These are phyloP conservation scores for Moesziomyces parantarcticus DNA, from an alignment of 1,284 basidiomycete genomes.

Conservation along the genomic window DNA sequence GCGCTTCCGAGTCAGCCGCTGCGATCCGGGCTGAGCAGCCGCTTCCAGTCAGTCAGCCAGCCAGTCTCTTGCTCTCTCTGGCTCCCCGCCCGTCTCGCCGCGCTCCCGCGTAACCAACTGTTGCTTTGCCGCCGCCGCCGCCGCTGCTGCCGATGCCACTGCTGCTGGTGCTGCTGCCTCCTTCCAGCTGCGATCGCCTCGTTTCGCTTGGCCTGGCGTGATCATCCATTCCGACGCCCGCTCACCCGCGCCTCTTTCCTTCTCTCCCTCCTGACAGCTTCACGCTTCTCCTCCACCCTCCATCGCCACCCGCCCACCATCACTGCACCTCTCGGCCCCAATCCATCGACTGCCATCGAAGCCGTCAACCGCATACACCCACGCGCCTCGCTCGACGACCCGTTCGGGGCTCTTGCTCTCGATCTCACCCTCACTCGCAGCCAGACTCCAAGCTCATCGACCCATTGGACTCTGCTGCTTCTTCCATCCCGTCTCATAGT, in stretches of 20 bases:
- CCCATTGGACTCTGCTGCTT: background rate
- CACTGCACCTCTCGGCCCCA: too few relatives aligned
- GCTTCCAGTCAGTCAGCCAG: too few relatives aligned
- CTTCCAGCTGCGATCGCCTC: background rate
- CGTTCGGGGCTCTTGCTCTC: background rate
- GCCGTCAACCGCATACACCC: background rate
- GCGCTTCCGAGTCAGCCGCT: background rate
- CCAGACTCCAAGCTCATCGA: background rate
- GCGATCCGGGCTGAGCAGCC: background rate
- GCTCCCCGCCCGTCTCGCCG: too few relatives aligned
- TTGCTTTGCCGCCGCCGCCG: too few relatives aligned
- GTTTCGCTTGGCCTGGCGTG: background rate
- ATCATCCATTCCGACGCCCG: background rate
- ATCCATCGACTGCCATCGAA: background rate
- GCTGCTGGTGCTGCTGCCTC: background rate
- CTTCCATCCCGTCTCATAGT: conserved; percentile 1
- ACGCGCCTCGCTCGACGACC: background rate
- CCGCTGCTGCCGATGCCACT: too few relatives aligned
- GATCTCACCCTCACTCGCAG: too few relatives aligned
- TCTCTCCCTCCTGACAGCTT: background rate
- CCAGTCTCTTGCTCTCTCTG: too few relatives aligned
- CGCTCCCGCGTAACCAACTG: too few relatives aligned
- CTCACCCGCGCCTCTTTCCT: background rate
- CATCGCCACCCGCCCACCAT: background rate
- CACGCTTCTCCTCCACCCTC: background rate